These are phyloP conservation scores for Solanum phureja DNA, from an alignment of 257 asterid genomes.

Conservation along the genomic window DNA sequence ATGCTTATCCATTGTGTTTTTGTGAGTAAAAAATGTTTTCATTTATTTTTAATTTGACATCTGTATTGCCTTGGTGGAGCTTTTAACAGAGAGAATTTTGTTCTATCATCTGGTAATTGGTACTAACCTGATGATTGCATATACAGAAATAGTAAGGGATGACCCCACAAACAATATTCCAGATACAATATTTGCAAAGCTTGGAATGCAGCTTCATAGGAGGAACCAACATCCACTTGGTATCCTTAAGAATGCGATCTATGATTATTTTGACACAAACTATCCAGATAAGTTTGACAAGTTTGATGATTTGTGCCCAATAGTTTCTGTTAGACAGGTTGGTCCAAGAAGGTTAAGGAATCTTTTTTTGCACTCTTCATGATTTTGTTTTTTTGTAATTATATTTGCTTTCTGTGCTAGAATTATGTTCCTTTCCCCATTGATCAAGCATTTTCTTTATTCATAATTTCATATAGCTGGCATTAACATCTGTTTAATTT, in stretches of 20 bases:
- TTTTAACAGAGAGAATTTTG: not conserved
- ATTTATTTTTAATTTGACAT: not conserved
- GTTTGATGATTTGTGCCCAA: slow-evolving; percentile 69
- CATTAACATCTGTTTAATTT: not conserved
- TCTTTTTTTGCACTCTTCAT: not conserved
- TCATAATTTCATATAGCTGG: not conserved
- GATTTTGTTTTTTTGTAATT: not conserved
- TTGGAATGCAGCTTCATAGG: slow-evolving; percentile 91
- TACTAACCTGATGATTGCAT: not conserved
- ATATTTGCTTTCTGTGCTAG: not conserved
- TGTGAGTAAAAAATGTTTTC: not conserved
- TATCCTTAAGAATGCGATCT: slow-evolving; percentile 78
- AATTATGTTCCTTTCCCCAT: not conserved
- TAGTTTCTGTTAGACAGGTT: slow-evolving; percentile 75
- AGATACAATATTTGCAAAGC: slow-evolving; percentile 76
- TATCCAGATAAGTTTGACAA: slow-evolving; percentile 65
- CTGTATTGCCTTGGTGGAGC: not conserved
- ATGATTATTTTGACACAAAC: slow-evolving; percentile 66
- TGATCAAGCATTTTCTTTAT: not conserved
- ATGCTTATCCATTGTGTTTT: not conserved
- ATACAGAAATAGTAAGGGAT: slow-evolving; percentile 80
- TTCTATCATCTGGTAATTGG: not conserved
- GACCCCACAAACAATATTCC: slow-evolving; percentile 91
- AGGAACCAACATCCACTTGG: slow-evolving; percentile 90
- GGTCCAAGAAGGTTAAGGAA: not conserved